These are phyloP conservation scores for Globisporangium acanthophoron DNA, from an alignment of 352 stramenopile genomes.

Conservation along the genomic window DNA sequence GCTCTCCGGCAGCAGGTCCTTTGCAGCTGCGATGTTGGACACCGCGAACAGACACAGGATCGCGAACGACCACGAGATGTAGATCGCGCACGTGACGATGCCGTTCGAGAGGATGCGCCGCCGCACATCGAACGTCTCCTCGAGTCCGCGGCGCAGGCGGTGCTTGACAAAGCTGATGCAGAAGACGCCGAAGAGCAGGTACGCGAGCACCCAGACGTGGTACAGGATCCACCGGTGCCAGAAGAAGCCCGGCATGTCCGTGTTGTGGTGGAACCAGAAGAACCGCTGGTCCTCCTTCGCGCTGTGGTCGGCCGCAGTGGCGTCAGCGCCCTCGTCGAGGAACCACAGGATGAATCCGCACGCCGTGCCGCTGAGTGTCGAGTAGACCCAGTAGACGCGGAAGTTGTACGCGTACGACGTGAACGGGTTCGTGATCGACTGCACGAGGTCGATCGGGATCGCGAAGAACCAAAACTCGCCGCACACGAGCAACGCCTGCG, in stretches of 20 bases:
- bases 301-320: conserved; percentile 8
- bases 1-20: conserved; percentile 24
- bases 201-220: conserved; percentile 72
- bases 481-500: conserved; percentile 73
- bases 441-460: conserved; percentile 85
- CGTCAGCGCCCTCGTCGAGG: conserved; percentile 34
- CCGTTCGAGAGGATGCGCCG: conserved; percentile 71
- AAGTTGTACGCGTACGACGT: conserved; percentile 85
- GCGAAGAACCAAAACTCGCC: conserved; percentile 88
- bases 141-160: conserved; percentile 64
- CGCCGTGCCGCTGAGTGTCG: conserved; percentile 57
- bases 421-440: conserved; percentile 88
- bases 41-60: conserved; percentile 66
- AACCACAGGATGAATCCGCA: conserved; percentile 64
- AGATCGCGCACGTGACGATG: conserved; percentile 76
- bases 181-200: conserved; percentile 64
- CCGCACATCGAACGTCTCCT: conserved; percentile 84
- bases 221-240: conserved; percentile 82
- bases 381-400: conserved; percentile 81
- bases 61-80: conserved; percentile 80
- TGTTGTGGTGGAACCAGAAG: conserved; percentile 85
- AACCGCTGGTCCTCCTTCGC: conserved; percentile 33
- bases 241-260: conserved; percentile 67
- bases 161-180: conserved; percentile 76
- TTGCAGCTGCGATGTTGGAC: conserved; percentile 40